Percentiles rank a stretch among this genome's conserved stretches.
phyloP scores from a whole-genome alignment of 352 stramenopile genomes.

The Pythium vanterpoolii region DNA sequence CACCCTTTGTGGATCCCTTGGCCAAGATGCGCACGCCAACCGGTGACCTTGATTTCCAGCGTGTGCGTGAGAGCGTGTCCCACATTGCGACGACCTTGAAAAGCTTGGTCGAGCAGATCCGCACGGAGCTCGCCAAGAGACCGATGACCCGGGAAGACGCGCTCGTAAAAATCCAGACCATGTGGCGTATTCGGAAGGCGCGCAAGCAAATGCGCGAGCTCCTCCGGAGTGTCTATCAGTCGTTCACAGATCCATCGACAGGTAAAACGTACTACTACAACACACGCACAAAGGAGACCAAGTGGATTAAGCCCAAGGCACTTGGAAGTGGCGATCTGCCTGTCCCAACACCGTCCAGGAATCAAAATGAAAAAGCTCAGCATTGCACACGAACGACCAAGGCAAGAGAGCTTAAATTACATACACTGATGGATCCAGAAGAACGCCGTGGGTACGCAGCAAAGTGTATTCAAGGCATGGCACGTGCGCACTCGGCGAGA shows the following conservation, averaged over 20 bases:
- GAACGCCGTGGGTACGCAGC: conserved; percentile 21
- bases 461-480: conserved; percentile 52
- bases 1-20: neutral
- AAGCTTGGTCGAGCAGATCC: conserved; percentile 39
- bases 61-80: conserved; percentile 32
- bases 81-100: conserved; percentile 42
- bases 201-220: conserved; percentile 66
- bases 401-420: conserved; percentile 6
- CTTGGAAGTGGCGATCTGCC: conserved; percentile 23
- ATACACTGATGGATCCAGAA: neutral
- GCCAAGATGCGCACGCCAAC: conserved; percentile 11
- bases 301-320: conserved; percentile 60
- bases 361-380: conserved; percentile 3
- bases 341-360: neutral
- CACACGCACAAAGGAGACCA: conserved; percentile 54
- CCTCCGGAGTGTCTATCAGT: conserved; percentile 54
- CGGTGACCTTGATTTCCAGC: conserved; percentile 40
- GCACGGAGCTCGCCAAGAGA: conserved; percentile 43
- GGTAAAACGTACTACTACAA: conserved; percentile 82
- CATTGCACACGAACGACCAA: neutral
- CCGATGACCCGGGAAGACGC: conserved; percentile 53
- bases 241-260: conserved; percentile 53
- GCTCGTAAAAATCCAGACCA: conserved; percentile 62
- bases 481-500: conserved; percentile 44
- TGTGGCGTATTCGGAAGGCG: conserved; percentile 67